Evolutionary conservation across 1,139 yeast genomes (phyloP), one percentile per base, ranked within the genome.

Genomic region (Suhomyces panamericanus): DNA sequence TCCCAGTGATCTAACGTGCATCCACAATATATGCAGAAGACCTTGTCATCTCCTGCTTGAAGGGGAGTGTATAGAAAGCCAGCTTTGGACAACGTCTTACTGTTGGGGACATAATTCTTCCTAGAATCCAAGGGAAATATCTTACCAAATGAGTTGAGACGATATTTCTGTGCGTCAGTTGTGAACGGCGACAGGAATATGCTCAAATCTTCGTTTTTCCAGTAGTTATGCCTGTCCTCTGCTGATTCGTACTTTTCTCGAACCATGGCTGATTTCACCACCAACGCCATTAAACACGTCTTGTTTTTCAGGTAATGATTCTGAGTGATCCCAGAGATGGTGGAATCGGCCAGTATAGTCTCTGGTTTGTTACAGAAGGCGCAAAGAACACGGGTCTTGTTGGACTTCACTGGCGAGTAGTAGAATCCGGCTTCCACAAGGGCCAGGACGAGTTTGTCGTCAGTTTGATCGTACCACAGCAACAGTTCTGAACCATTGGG

Each of bases 1-100:
- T 80, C 88, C 96, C 96, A 88, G 4, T 82, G 83, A 51, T 83
- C 88, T 16, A 88, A 67, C 1, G 83, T 72, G 15, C 82, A 68
- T 7, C 78, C 83, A 62, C 96, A 88, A 56, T 85, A 86, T 49
- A 83, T 72, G 55, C 96, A 88, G 11, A 77, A 72, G 0, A 81
- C 87, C n/a, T 80, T 66, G 58, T 87, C 95, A 51, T 83, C 87
- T 20, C 64, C 70, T 2, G 54, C 52, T 4, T 67, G 64, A 12
- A 62, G 52, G 0, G 84, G 78, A 12, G 75, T 62, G 51, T 71
- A 78, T 43, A 73, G 73, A 51, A 83, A 80, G 1, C 88, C 87
- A 10, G 83, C 81, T 35, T 62, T 61, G 0, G 81, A 74, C 57
- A 82, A 53, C 7, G 57, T 45, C 37, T 47, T 62, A 58, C 57